phyloP scores from a whole-genome alignment of 2,329 filamentous ascomycete species.

The Exophiala sp. region DNA sequence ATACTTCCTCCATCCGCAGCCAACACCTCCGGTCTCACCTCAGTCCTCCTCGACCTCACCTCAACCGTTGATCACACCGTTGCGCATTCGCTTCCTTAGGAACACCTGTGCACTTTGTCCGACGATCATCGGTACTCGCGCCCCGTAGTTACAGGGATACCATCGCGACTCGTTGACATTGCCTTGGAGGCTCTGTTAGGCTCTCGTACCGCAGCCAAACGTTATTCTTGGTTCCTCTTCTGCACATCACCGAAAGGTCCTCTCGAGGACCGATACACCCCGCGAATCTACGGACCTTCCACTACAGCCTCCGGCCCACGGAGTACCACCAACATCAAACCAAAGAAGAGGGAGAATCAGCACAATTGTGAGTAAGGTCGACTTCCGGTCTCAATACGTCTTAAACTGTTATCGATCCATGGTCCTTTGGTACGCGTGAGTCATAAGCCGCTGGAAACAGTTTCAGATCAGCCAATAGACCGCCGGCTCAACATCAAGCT shows the following conservation, averaged over 20 bases:
- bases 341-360: background rate
- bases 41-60: background rate
- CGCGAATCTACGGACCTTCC: background rate
- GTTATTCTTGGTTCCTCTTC: background rate
- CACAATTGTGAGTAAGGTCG: constrained; percentile 22
- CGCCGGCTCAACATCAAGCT: constrained; percentile 20
- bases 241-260: background rate
- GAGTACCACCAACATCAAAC: background rate
- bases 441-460: constrained; percentile 20
- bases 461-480: constrained; percentile 19
- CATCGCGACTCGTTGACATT: too few species aligned
- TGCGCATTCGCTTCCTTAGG: constrained; percentile 9
- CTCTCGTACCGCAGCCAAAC: background rate
- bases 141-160: too few species aligned
- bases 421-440: constrained; percentile 22
- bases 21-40: background rate
- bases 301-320: background rate
- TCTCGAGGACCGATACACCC: constrained; percentile 5
- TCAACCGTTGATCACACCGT: background rate
- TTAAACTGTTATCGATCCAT: constrained; percentile 16
- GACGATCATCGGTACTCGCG: too few species aligned
- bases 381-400: constrained; percentile 9
- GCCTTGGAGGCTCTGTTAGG: too few species aligned
- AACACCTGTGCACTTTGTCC: constrained; percentile 20
- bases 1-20: constrained; percentile 6